Conservation (phyloP, 169 alveolate genomes). For the Plasmodium berghei region DNA sequence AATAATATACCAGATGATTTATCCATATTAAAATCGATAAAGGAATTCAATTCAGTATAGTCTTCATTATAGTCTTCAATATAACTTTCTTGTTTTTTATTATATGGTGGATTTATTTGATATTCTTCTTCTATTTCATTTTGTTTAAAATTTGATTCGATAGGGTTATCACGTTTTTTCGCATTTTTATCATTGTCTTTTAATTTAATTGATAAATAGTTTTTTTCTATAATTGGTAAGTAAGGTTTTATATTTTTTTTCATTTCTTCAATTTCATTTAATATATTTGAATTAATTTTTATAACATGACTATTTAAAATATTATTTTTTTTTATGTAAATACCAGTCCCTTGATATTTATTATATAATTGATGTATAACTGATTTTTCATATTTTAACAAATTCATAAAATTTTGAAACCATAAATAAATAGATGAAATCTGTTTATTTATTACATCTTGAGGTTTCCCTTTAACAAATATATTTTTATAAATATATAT, state of each 20-base stretch:
- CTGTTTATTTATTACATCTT: slow-evolving; percentile 1
- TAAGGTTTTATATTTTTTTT: slow-evolving; percentile 7
- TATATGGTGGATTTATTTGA: neutral
- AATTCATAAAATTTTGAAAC: slow-evolving; percentile 32
- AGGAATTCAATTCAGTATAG: slow-evolving; percentile 49
- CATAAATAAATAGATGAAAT: slow-evolving; percentile 10
- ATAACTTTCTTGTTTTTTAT: neutral
- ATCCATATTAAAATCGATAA: slow-evolving; percentile 37
- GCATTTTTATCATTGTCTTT: neutral
- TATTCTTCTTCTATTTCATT: neutral
- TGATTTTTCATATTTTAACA: slow-evolving; percentile 11
- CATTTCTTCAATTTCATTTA: slow-evolving; percentile 12
- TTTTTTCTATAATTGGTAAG: slow-evolving; percentile 6
- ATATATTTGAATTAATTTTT: slow-evolving; percentile 7
- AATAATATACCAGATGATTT: slow-evolving; percentile 42
- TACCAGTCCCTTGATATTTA: slow-evolving; percentile 36
- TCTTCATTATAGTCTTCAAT: slow-evolving; percentile 40
- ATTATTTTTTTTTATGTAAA: slow-evolving; percentile 32
- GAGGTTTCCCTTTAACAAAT: slow-evolving; percentile 3
- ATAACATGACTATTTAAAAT: slow-evolving; percentile 9
- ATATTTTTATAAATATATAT: slow-evolving; percentile 20
- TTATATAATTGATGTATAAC: slow-evolving; percentile 41
- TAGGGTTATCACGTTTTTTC: neutral
- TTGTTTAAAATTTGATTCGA: slow-evolving; percentile 2
- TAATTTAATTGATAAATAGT: neutral